Evolutionary conservation across 306 rosid genomes (phyloP).

Genomic region (Calophaca sinica): DNA sequence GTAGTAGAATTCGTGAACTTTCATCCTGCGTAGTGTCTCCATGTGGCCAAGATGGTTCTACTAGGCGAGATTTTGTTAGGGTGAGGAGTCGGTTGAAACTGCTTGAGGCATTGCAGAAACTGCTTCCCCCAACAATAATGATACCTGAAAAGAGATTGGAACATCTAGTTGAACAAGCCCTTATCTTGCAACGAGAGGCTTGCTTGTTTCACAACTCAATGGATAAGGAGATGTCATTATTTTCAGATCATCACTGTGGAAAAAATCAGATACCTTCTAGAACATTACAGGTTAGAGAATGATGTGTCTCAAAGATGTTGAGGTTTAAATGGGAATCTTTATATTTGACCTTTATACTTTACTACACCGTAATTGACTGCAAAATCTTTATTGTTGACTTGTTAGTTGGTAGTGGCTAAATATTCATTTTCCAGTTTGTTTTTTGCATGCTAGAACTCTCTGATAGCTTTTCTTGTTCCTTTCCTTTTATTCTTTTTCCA

Average conservation of each 20-base stretch:
- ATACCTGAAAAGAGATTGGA: constrained; percentile 94
- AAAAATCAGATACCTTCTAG: constrained; percentile 88
- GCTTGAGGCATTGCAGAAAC: constrained; percentile 79
- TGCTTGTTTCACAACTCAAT: constrained; percentile 85
- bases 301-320: constrained; percentile 8
- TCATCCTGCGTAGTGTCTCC: constrained; percentile 73
- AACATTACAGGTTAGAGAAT: constrained; percentile 81
- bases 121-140: constrained; percentile 85
- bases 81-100: constrained; percentile 68
- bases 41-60: constrained; percentile 45
- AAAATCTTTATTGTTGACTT: neutral
- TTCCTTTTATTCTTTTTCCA: too few species aligned
- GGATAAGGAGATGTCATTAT: constrained; percentile 88
- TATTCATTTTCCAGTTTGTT: too few species aligned
- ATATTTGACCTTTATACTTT: constrained; percentile 26
- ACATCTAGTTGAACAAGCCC: constrained; percentile 90
- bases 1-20: constrained; percentile 77
- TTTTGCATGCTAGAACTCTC: too few species aligned
- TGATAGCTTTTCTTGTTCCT: too few species aligned
- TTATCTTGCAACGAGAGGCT: constrained; percentile 82
- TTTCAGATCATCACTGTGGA: constrained; percentile 90
- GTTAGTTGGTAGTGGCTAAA: neutral
- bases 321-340: constrained; percentile 18
- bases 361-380: constrained; percentile 11
- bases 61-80: constrained; percentile 50